Evolutionary conservation across 2,329 filamentous ascomycete species (phyloP).

Genomic region (Alternaria sp.): DNA sequence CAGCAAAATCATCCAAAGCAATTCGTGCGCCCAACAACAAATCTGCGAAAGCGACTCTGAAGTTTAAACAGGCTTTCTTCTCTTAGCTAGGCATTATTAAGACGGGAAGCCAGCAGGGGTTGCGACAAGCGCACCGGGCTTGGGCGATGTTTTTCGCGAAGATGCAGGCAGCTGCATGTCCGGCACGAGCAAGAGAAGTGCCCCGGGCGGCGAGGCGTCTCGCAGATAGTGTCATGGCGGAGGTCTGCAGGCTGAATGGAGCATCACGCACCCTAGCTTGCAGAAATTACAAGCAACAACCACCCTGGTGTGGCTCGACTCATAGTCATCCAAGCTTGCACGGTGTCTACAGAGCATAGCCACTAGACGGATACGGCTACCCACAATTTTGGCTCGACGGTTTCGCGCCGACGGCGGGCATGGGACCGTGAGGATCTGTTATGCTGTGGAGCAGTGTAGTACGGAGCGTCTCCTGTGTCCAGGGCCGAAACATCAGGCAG

Average conservation of each 20-base stretch:
- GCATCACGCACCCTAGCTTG: conserved; percentile 10
- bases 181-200: conserved; percentile 26
- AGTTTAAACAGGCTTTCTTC: conserved; percentile 12
- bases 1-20: conserved; percentile 9
- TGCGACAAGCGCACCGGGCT: conserved; percentile 7
- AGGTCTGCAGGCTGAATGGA: conserved; percentile 26
- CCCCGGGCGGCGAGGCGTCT: conserved; percentile 16
- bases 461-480: conserved; percentile 14
- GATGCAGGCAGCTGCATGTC: conserved; percentile 13
- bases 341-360: conserved; percentile 23
- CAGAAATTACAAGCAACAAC: conserved; percentile 8
- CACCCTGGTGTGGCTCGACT: conserved; percentile 16
- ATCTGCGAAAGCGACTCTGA: background rate
- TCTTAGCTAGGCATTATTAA: conserved; percentile 9
- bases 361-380: conserved; percentile 24
- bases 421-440: conserved; percentile 15
- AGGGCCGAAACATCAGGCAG: conserved; percentile 22
- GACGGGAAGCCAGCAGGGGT: conserved; percentile 10
- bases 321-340: conserved; percentile 24
- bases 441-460: conserved; percentile 15
- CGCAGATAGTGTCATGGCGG: conserved; percentile 15
- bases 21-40: conserved; percentile 7
- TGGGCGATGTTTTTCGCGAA: conserved; percentile 15
- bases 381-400: conserved; percentile 20
- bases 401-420: conserved; percentile 23